A percentile compares a stretch with the other conserved stretches of the same genome.
Evolutionary conservation across 1,284 basidiomycete species (phyloP).

Genomic region (Microbotryomycetes sp.): DNA sequence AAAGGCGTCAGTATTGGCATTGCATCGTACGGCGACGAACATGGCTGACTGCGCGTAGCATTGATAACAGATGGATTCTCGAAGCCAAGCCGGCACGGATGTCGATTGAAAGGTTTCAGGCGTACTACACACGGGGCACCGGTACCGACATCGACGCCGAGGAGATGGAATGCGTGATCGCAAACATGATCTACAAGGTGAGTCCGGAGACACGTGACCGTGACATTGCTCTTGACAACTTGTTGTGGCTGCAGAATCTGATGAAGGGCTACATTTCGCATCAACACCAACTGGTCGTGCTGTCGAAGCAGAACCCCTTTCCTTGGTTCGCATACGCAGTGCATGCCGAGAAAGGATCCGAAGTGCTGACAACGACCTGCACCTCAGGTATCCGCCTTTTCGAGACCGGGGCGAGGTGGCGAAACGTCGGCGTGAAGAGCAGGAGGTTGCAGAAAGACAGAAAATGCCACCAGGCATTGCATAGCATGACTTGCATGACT

Average conservation of each 20-base stretch:
- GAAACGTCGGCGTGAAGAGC: background rate
- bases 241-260: constrained; percentile 51
- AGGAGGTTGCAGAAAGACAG: background rate
- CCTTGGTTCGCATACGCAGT: constrained; percentile 48
- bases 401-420: background rate
- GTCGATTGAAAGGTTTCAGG: constrained; percentile 66
- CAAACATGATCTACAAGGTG: constrained; percentile 82
- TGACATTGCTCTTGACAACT: background rate
- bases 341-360: too few relatives aligned
- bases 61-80: constrained; percentile 68
- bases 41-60: too few relatives aligned
- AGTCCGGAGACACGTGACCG: constrained; percentile 19
- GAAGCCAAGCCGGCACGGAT: constrained; percentile 64
- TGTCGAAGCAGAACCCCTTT: constrained; percentile 75
- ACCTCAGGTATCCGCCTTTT: constrained; percentile 6
- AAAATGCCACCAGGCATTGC: background rate
- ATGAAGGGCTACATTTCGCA: constrained; percentile 95
- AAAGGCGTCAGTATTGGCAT: constrained; percentile 64
- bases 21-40: too few relatives aligned
- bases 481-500: too few relatives aligned
- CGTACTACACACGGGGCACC: constrained; percentile 15
- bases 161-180: constrained; percentile 88
- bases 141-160: constrained; percentile 47
- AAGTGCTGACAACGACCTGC: background rate
- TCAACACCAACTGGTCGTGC: constrained; percentile 83